A percentile compares a stretch with the other conserved stretches of the same genome.
phyloP scores from a whole-genome alignment of 1,284 basidiomycete genomes.

The Entoloma clypeatum region DNA sequence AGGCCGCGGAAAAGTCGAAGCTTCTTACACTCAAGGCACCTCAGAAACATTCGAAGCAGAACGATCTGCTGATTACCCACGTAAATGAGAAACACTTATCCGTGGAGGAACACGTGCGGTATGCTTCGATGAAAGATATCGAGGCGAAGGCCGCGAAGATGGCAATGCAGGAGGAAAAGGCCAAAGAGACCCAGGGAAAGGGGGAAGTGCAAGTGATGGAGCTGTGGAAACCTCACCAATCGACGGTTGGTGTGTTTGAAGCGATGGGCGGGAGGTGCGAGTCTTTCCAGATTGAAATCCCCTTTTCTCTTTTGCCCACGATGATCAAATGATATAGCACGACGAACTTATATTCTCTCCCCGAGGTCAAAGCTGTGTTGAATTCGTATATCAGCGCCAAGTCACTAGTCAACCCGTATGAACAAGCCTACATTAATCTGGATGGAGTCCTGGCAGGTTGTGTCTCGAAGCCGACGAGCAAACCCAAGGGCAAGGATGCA shows the following conservation, averaged over 20 bases:
- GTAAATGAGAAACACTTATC: constrained; percentile 62
- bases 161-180: constrained; percentile 44
- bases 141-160: constrained; percentile 56
- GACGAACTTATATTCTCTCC: constrained; percentile 48
- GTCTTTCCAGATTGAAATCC: background rate
- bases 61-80: constrained; percentile 58
- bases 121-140: constrained; percentile 61
- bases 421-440: constrained; percentile 72
- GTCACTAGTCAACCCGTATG: constrained; percentile 60
- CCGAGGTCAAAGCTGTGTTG: constrained; percentile 54
- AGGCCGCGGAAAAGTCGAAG: constrained; percentile 65
- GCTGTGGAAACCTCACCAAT: constrained; percentile 70
- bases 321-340: no score
- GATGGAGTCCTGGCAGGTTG: constrained; percentile 48
- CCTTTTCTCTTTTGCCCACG: constrained; percentile 5
- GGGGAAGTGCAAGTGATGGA: constrained; percentile 57
- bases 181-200: constrained; percentile 40
- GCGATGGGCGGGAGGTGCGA: constrained; percentile 52
- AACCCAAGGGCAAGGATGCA: constrained; percentile 23
- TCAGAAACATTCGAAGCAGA: constrained; percentile 48
- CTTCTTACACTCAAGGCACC: constrained; percentile 70
- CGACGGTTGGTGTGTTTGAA: constrained; percentile 58
- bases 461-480: constrained; percentile 43
- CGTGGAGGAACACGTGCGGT: constrained; percentile 47
- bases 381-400: constrained; percentile 60